Percentiles rank a stretch among this genome's conserved stretches.
phyloP scores from a whole-genome alignment of 495 filamentous ascomycete genomes.

The Elasticomyces elasticus region DNA sequence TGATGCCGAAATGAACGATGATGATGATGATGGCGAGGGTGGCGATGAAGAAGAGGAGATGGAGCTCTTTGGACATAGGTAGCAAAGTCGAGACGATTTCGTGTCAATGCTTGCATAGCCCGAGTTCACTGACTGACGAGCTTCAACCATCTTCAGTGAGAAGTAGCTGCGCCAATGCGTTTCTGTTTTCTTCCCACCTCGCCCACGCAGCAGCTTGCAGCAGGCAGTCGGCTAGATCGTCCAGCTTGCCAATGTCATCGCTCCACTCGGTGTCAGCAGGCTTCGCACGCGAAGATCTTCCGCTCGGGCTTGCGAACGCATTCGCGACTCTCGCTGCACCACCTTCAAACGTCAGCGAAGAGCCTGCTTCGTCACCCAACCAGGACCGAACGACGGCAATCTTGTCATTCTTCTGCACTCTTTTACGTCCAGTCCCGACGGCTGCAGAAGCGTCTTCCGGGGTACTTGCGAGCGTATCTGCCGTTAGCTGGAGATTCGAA shows the following conservation, averaged over 20 bases:
- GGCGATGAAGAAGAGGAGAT: constrained; percentile 10
- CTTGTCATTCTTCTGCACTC: constrained; percentile 48
- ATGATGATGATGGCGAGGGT: constrained; percentile 21
- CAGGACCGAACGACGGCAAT: constrained; percentile 52
- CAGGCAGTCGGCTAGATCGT: constrained; percentile 85
- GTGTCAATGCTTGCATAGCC: too few relatives aligned
- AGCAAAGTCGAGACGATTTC: background rate
- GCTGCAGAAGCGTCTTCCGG: background rate
- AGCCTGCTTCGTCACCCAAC: constrained; percentile 18
- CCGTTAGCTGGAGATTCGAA: background rate
- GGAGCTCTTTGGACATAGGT: constrained; percentile 20
- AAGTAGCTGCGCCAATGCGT: background rate
- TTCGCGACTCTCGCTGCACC: constrained; percentile 10
- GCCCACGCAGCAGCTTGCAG: constrained; percentile 81
- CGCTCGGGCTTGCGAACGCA: constrained; percentile 5
- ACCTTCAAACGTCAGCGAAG: background rate
- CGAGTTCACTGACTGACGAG: background rate
- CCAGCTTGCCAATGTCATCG: constrained; percentile 52
- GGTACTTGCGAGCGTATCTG: background rate
- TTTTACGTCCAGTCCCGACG: constrained; percentile 2
- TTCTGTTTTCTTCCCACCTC: constrained; percentile 65
- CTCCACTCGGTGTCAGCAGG: background rate
- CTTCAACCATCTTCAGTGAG: too few relatives aligned
- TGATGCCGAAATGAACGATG: constrained; percentile 21
- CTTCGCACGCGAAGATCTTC: constrained; percentile 24